Base-by-base conservation (phyloP, 805 yeast species). In the Myxozyma udenii region DNA sequence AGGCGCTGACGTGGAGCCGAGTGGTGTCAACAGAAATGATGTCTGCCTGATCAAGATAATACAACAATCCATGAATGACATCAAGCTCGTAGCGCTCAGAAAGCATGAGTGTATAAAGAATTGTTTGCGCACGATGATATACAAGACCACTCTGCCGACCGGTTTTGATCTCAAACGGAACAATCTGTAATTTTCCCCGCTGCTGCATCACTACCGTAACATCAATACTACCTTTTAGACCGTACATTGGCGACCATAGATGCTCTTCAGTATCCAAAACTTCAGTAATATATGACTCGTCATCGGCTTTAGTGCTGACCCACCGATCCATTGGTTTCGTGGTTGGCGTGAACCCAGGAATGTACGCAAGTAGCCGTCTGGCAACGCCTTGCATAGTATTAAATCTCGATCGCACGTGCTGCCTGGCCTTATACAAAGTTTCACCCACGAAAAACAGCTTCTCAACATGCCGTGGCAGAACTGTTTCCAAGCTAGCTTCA, bases 121-220 rank as follows among this genome's bases (percentile, higher is more conserved):
- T 76, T 0, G 93, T 84, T 66, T 93, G 98, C 0, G 95, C 95
- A 45, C 85, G 81, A 66, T 93, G 96, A 2, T 83, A 68, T 3
- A 84, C 66, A 35, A 80, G 74, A 42, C 78, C 80, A 28, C 74
- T 68, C 14, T 44, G 42, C 46, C 72, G 74, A 0, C 98, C 96
- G 0, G 98, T 88, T 65, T 93, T 93, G 51, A 93, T 80, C 65
- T 93, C 99, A 70, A 93, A 72, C 0, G 97, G 98, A 0, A 81
- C 76, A 63, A 4, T 64, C 58, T 3, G 62, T 55, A 3, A 72
- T 73, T 40, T 24, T 4, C 35, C 42, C n/a, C 33, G 35, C 5
- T 36, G 39, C 2, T 71, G 66, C 0, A 85, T 84, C 59, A 84
- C 85, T 1, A 88, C 75, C 0, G 96, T 88, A 2, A 84, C 96